Percentiles rank a stretch among this genome's conserved stretches.
Evolutionary conservation across 495 filamentous ascomycete species (phyloP).

Genomic region (Beverwykella pulmonaria): DNA sequence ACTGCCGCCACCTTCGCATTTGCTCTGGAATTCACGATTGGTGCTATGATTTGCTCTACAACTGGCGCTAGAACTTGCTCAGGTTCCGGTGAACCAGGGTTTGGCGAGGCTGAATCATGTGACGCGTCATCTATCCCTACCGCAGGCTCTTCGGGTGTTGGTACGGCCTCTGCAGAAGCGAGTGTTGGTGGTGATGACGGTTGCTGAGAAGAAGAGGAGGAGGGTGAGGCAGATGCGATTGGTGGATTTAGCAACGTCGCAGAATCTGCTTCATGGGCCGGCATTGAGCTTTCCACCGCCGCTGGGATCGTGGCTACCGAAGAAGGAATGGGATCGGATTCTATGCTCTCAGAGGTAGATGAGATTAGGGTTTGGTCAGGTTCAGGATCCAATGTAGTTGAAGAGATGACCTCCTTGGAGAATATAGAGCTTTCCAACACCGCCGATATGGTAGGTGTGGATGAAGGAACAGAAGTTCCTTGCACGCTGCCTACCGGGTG

Average conservation of each 20-base stretch:
- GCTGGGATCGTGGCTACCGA: no score
- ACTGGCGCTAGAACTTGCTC: not conserved
- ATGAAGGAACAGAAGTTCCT: not conserved
- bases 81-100: not conserved
- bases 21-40: not conserved
- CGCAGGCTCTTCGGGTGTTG: not conserved
- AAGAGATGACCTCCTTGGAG: not conserved
- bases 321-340: no score
- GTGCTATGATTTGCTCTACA: no score
- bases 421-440: not conserved
- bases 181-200: not conserved
- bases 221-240: no score
- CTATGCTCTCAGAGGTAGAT: not conserved
- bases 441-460: not conserved
- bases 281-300: no score
- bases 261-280: no score
- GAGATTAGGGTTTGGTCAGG: not conserved
- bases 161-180: no score
- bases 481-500: not conserved
- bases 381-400: not conserved
- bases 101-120: not conserved
- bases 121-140: not conserved
- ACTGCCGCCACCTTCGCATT: no score
- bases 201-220: no score
- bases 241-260: no score